Evolutionary conservation across 345 rosid species (phyloP), one percentile per base, ranked within the genome.

Genomic region (Citrus trifoliata): DNA sequence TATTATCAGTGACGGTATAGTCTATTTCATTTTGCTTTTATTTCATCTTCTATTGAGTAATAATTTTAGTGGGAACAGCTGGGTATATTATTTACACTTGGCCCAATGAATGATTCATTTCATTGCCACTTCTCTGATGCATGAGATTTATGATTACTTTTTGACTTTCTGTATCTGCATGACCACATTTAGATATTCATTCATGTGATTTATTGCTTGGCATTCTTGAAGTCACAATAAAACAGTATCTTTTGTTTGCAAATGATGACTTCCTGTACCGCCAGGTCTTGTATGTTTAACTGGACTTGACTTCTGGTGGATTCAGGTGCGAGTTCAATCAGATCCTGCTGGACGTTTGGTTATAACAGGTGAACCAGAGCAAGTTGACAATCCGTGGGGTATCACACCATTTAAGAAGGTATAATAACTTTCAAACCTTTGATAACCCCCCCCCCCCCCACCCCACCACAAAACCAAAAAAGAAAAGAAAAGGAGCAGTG

Each of bases 331-430:
- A 53, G 88, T 94, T 84, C 98, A 93, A 38, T 90, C 96, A 53
- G 98, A 90, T 89, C 95, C 97, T 14, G 96, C 85, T 19, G 96
- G 98, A 75, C 88, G 86, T 68, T 71, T 94, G 77, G 86, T 94
- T 35, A 94, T 94, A 87, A 91, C 92, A 8, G 98, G 97, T 33
- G 83, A 91, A 76, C 97, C 95, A 5, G 93, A 94, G 79, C 91
- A 94, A 82, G 83, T 86, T 76, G 92, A 94, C 82, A 93, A 90
- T 82, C 96, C 96, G 68, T 93, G 97, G 98, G 98, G 97, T 25
- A 91, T 93, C 64, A 90, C 93, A 63, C 95, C 98, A 32, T 94
- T 94, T 80, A 90, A 84, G 73, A 94, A 94, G 98, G 98, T 90
- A 86, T 24, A 67, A 75, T 46, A 46, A 46, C 51, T 46, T 46